Conservation (phyloP, 345 rosid genomes). For the Arabidopsis suecica region DNA sequence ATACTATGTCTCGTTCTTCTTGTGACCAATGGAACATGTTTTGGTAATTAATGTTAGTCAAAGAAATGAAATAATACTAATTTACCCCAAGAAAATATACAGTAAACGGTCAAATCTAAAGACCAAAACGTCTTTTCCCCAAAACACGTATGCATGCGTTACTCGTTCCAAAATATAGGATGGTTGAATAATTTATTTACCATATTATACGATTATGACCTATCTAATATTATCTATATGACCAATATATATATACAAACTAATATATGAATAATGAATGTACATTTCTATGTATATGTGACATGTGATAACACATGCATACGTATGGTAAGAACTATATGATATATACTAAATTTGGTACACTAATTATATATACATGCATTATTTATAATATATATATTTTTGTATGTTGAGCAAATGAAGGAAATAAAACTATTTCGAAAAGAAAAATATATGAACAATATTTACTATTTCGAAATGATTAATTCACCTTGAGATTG, state of each 20-base stretch:
- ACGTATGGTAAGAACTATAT: neutral
- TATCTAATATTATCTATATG: neutral
- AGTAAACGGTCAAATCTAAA: constrained; percentile 29
- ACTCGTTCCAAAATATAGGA: constrained; percentile 11
- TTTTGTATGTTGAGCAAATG: too few species aligned
- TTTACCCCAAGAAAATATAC: neutral
- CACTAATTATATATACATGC: too few species aligned
- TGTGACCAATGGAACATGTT: constrained; percentile 1
- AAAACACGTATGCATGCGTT: constrained; percentile 41
- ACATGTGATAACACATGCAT: neutral
- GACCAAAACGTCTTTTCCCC: constrained; percentile 34
- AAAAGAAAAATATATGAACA: neutral
- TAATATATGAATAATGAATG: too few species aligned
- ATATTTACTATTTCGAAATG: neutral
- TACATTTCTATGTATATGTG: neutral
- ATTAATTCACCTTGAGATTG: constrained; percentile 55
- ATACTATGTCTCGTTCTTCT: neutral
- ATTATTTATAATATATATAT: too few species aligned
- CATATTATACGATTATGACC: neutral
- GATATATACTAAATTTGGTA: too few species aligned
- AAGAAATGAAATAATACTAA: neutral
- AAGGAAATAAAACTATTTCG: too few species aligned
- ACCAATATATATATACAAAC: neutral
- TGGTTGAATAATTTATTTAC: neutral
- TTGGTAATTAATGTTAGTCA: constrained; percentile 11